These are phyloP conservation scores for Pisolithus sp. DNA, from an alignment of 768 basidiomycete species.

Conservation along the genomic window DNA sequence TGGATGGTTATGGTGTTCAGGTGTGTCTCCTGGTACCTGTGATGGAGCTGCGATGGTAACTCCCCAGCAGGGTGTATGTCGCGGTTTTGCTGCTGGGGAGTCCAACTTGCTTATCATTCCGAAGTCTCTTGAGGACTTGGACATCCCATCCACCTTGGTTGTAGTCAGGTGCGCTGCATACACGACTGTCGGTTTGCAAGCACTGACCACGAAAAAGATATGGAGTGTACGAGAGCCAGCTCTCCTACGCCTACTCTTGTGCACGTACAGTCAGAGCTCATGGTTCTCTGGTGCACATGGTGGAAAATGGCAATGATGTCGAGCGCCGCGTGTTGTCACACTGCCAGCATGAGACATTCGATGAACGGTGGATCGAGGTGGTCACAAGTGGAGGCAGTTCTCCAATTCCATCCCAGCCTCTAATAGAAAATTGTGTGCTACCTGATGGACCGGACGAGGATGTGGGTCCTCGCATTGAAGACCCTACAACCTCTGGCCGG, in stretches of 20 bases:
- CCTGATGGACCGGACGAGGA: constrained; percentile 35
- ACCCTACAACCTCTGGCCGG: constrained; percentile 56
- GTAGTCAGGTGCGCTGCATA: constrained; percentile 50
- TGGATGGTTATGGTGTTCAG: constrained; percentile 28
- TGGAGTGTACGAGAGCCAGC: constrained; percentile 45
- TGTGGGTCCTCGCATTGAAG: constrained; percentile 38
- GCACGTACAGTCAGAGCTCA: constrained; percentile 40
- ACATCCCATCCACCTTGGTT: constrained; percentile 48
- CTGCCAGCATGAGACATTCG: constrained; percentile 33
- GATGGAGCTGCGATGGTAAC: constrained; percentile 4
- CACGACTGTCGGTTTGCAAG: neutral
- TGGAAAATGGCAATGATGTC: constrained; percentile 48
- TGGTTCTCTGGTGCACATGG: constrained; percentile 57
- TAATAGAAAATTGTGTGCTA: constrained; percentile 36
- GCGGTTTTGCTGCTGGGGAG: constrained; percentile 46
- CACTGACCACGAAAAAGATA: constrained; percentile 1
- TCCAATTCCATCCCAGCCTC: constrained; percentile 39
- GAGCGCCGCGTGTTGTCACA: constrained; percentile 49
- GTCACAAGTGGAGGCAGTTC: constrained; percentile 28
- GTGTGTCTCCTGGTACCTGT: constrained; percentile 14
- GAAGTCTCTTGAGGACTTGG: constrained; percentile 53
- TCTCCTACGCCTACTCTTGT: constrained; percentile 52
- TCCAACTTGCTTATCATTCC: constrained; percentile 62
- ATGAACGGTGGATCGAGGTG: constrained; percentile 47
- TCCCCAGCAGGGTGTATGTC: constrained; percentile 41